Percentiles rank a stretch among this genome's conserved stretches.
Evolutionary conservation across 2,329 filamentous ascomycete species (phyloP).

Genomic region (Colletotrichum noveboracense): DNA sequence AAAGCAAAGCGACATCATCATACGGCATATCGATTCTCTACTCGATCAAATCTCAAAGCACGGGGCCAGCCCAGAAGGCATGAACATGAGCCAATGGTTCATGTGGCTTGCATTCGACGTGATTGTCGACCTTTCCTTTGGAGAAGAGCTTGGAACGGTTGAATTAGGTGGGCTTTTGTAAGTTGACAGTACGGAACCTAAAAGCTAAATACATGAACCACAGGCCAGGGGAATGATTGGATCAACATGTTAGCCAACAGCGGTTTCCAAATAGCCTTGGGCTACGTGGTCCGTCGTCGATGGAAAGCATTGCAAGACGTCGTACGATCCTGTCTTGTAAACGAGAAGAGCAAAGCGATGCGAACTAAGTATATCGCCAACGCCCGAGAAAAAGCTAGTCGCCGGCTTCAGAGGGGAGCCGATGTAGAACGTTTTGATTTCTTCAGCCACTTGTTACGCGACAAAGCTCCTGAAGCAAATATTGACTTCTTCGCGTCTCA

Average conservation of each 20-base stretch:
- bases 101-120: conserved; percentile 33
- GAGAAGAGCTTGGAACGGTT: conserved; percentile 30
- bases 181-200: background rate
- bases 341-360: background rate
- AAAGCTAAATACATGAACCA: background rate
- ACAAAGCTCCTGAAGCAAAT: background rate
- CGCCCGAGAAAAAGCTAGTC: background rate
- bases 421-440: conserved; percentile 1
- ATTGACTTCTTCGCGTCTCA: background rate
- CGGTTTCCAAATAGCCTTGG: conserved; percentile 2
- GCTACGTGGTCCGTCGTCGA: background rate
- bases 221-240: background rate
- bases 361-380: background rate
- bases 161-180: background rate
- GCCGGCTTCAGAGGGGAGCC: background rate
- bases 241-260: conserved; percentile 3
- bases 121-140: conserved; percentile 32
- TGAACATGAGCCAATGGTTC: conserved; percentile 34
- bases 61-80: conserved; percentile 17
- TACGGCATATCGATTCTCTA: conserved; percentile 42
- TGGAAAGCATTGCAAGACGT: background rate
- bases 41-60: conserved; percentile 23
- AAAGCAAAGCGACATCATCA: conserved; percentile 31
- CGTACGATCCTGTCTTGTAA: background rate
- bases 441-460: background rate